A percentile compares a stretch with the other conserved stretches of the same genome.
Conservation (phyloP, 495 filamentous ascomycete genomes). For the Penicillium desertorum region DNA sequence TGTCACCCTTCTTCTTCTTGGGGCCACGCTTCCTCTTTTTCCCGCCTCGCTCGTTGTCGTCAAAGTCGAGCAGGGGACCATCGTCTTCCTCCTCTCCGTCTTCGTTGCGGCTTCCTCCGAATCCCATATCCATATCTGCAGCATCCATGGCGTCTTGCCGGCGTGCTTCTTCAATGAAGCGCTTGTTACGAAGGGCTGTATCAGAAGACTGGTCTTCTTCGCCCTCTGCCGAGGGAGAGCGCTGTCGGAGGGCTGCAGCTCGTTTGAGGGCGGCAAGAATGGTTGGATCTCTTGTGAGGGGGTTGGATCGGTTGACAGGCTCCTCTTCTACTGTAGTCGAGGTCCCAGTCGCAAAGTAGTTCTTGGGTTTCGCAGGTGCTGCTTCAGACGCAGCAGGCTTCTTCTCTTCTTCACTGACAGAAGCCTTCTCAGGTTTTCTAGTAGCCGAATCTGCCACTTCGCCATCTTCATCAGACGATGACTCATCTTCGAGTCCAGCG, state of each 20-base stretch:
- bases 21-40: conserved; percentile 76
- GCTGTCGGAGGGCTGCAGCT: conserved; percentile 68
- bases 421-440: conserved; percentile 24
- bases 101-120: conserved; percentile 78
- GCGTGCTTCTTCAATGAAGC: conserved; percentile 64
- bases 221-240: conserved; percentile 31
- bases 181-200: conserved; percentile 63
- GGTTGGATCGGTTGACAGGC: conserved; percentile 53
- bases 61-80: conserved; percentile 60
- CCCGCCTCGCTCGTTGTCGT: conserved; percentile 50
- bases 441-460: conserved; percentile 21
- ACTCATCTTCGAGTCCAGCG: conserved; percentile 62
- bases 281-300: conserved; percentile 66
- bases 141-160: conserved; percentile 70
- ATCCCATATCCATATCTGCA: conserved; percentile 91
- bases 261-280: conserved; percentile 83
- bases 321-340: conserved; percentile 33
- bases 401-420: conserved; percentile 11
- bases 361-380: conserved; percentile 33
- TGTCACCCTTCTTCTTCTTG: conserved; percentile 87
- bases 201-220: conserved; percentile 48
- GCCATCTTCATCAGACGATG: conserved; percentile 50
- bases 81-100: conserved; percentile 78
- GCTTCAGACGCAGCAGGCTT: conserved; percentile 15
- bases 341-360: conserved; percentile 40